Conservation (phyloP, 805 yeast species). For the Candida quercuum region DNA sequence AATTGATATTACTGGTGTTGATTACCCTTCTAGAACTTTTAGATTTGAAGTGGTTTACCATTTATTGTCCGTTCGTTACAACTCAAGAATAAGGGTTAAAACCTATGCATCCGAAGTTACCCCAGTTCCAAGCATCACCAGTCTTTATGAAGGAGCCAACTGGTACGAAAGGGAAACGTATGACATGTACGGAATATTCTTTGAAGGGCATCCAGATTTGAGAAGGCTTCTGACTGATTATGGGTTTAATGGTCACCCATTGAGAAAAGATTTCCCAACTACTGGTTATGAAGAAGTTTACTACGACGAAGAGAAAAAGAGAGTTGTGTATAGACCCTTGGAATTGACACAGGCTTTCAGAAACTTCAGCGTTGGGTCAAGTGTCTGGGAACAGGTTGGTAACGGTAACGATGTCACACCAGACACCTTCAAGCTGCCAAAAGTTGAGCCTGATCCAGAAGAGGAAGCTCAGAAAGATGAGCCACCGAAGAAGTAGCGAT, state of each 20-base stretch:
- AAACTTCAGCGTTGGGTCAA: slow-evolving; percentile 81
- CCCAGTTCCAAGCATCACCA: slow-evolving; percentile 76
- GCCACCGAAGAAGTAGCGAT: slow-evolving; percentile 18
- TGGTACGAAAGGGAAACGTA: slow-evolving; percentile 91
- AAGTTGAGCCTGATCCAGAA: slow-evolving; percentile 73
- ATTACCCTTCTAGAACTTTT: slow-evolving; percentile 77
- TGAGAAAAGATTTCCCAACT: slow-evolving; percentile 89
- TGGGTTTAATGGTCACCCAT: slow-evolving; percentile 89
- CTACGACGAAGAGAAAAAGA: slow-evolving; percentile 86
- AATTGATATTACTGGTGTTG: slow-evolving; percentile 82
- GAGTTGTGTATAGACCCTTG: slow-evolving; percentile 84
- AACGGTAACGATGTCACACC: slow-evolving; percentile 81
- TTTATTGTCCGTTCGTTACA: slow-evolving; percentile 72
- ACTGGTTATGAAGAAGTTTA: slow-evolving; percentile 89
- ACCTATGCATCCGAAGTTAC: slow-evolving; percentile 81
- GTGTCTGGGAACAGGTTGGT: slow-evolving; percentile 91
- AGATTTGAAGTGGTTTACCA: slow-evolving; percentile 87
- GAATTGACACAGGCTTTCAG: slow-evolving; percentile 92
- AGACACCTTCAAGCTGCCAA: slow-evolving; percentile 73
- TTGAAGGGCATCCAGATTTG: slow-evolving; percentile 85
- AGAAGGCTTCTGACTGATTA: slow-evolving; percentile 88
- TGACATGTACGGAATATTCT: slow-evolving; percentile 82
- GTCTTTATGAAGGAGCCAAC: slow-evolving; percentile 72
- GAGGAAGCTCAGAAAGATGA: slow-evolving; percentile 27
- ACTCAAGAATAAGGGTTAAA: slow-evolving; percentile 83